Percentiles rank a stretch among this genome's conserved stretches.
phyloP scores from a whole-genome alignment of 441 rosid species.

The Manihot esculenta region DNA sequence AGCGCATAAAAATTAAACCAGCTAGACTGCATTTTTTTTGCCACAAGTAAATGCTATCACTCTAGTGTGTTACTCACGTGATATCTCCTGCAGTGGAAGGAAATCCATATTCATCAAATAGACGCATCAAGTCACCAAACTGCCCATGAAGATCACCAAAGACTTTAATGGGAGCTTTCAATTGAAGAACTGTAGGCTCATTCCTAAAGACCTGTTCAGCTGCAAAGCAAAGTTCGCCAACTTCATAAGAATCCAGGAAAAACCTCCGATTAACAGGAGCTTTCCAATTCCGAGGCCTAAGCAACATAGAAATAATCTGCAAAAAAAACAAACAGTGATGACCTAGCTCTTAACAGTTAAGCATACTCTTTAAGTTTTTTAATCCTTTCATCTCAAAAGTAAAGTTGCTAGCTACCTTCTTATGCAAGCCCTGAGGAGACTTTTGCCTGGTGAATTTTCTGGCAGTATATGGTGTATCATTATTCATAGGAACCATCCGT shows the following conservation, averaged over 20 bases:
- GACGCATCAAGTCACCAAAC: slow-evolving; percentile 98
- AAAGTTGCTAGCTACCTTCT: slow-evolving; percentile 55
- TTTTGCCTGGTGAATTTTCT: slow-evolving; percentile 76
- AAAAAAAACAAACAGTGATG: slow-evolving; percentile 28
- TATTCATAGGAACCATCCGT: slow-evolving; percentile 83
- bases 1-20: no score
- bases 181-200: slow-evolving; percentile 94
- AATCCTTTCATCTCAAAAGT: neutral
- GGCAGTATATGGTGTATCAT: slow-evolving; percentile 69
- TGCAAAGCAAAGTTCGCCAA: slow-evolving; percentile 97
- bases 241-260: slow-evolving; percentile 97
- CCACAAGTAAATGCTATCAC: slow-evolving; percentile 4
- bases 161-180: slow-evolving; percentile 93
- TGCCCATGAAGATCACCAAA: slow-evolving; percentile 99
- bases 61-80: slow-evolving; percentile 58
- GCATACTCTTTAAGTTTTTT: neutral
- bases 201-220: slow-evolving; percentile 98
- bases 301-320: slow-evolving; percentile 88
- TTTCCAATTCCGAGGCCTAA: slow-evolving; percentile 97
- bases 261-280: slow-evolving; percentile 90
- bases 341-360: slow-evolving; percentile 6
- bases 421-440: slow-evolving; percentile 96
- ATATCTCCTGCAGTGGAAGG: slow-evolving; percentile 99
- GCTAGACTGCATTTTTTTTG: neutral
- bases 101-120: slow-evolving; percentile 95